Evolutionary conservation across 352 stramenopile genomes (phyloP).

Genomic region (Phytophthora pluvialis): DNA sequence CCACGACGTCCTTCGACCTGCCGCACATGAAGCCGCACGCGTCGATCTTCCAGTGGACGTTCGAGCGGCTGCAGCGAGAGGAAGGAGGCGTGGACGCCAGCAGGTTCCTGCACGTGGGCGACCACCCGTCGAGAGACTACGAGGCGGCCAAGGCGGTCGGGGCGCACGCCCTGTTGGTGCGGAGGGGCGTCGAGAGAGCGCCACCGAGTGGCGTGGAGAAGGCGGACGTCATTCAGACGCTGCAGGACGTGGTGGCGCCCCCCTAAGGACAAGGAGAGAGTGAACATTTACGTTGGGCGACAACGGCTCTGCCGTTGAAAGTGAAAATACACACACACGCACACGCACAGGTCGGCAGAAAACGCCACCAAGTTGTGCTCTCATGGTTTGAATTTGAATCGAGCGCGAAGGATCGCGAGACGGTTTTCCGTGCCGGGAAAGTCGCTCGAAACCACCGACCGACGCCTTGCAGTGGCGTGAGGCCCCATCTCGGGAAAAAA

Average conservation of each 20-base stretch:
- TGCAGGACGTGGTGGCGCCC: slow-evolving; percentile 30
- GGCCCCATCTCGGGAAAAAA: slow-evolving; percentile 10
- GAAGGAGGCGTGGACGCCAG: slow-evolving; percentile 6
- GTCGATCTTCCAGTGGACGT: slow-evolving; percentile 66
- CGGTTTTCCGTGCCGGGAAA: not conserved
- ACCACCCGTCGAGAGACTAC: slow-evolving; percentile 67
- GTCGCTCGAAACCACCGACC: slow-evolving; percentile 26
- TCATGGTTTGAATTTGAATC: slow-evolving; percentile 5
- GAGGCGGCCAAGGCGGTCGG: slow-evolving; percentile 45
- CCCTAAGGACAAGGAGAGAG: slow-evolving; percentile 1
- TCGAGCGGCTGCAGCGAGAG: slow-evolving; percentile 30
- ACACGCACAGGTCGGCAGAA: too few species aligned
- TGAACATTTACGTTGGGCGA: not conserved
- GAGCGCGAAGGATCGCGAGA: slow-evolving; percentile 9
- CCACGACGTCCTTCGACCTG: slow-evolving; percentile 68
- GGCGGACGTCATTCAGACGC: slow-evolving; percentile 39
- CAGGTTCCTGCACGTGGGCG: slow-evolving; percentile 66
- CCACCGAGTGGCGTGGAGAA: slow-evolving; percentile 7
- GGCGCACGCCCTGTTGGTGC: slow-evolving; percentile 50
- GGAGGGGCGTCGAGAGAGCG: slow-evolving; percentile 16
- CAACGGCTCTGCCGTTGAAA: slow-evolving; percentile 1
- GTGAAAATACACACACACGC: not conserved
- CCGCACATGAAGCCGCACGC: slow-evolving; percentile 56
- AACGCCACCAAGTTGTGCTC: too few species aligned
- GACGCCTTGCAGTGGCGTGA: not conserved